Base-by-base conservation (phyloP, 306 rosid genomes). In the Malus asiatica region DNA sequence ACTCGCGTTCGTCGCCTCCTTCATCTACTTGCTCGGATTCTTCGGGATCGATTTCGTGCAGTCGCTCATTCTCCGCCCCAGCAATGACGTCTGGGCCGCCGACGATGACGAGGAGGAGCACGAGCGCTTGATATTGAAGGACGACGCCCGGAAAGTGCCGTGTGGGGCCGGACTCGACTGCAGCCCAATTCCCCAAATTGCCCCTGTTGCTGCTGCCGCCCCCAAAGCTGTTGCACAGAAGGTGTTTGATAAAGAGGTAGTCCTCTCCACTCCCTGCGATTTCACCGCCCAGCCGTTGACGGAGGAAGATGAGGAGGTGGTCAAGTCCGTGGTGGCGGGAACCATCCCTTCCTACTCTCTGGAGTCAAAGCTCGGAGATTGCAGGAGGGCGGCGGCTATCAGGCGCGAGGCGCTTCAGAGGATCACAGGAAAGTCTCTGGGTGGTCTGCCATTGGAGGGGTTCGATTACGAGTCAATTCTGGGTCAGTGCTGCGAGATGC, bases 401-500 rank as follows among this genome's bases (percentile, higher is more conserved):
- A 76, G 98, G 27, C 86, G 90, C 1, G 86, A 80, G 81, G 93
- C 88, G 3, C 77, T 92, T 71, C 95, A 94, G 83, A 89, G 85
- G 65, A 3, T 72, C 2, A 77, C 90, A 0, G 84, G 92, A 4
- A 86, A 75, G 77, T 90, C 92, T 6, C 81, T 94, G 0, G 25
- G 71, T 5, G 96, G 91, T 16, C 61, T 94, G 25, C 97, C 98
- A 0, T 48, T 88, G 19, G 95, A 90, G 19, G 93, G 94, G 5
- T 91, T 92, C 55, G 88, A 94, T 75, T 94, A 92, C 55, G 93
- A 80, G 2, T 83, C 98, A 1, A 90, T 94, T 23, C 59, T 92
- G 70, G 98, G 97, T 0, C 97, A 94, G 90, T 94, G 98, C 83
- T 94, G 97, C 13, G 98, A 94, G 76, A 90, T 92, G 97, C 98